Evolutionary conservation across 495 filamentous ascomycete genomes (phyloP).

Genomic region (Pyronema domesticum): DNA sequence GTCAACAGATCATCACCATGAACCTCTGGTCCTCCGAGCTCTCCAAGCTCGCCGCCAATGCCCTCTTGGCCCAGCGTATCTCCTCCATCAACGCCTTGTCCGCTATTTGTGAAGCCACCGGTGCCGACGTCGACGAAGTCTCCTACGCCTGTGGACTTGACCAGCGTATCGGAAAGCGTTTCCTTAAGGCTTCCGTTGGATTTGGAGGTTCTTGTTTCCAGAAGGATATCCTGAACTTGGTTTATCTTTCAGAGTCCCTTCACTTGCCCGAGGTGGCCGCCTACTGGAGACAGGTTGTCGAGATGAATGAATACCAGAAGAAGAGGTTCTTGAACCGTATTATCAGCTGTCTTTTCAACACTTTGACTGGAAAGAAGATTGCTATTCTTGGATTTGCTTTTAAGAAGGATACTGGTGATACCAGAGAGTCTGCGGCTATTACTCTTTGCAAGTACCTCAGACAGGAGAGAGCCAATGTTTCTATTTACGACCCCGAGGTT

Average conservation of each 20-base stretch:
- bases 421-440: slow-evolving; percentile 52
- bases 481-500: slow-evolving; percentile 54
- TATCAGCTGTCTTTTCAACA: slow-evolving; percentile 48
- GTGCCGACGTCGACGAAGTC: slow-evolving; percentile 59
- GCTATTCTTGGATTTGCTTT: slow-evolving; percentile 62
- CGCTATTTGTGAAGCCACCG: slow-evolving; percentile 61
- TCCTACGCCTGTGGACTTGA: slow-evolving; percentile 53
- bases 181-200: slow-evolving; percentile 60
- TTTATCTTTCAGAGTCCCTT: slow-evolving; percentile 54
- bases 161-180: slow-evolving; percentile 49
- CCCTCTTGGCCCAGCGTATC: slow-evolving; percentile 67
- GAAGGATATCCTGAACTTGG: slow-evolving; percentile 62
- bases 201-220: slow-evolving; percentile 75
- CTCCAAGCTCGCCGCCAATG: slow-evolving; percentile 63
- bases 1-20: slow-evolving; percentile 46
- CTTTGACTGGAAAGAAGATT: slow-evolving; percentile 52
- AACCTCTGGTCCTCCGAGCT: slow-evolving; percentile 70
- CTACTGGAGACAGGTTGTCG: slow-evolving; percentile 57
- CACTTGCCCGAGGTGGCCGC: slow-evolving; percentile 53
- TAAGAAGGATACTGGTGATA: slow-evolving; percentile 68
- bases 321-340: slow-evolving; percentile 47
- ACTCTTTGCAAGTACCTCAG: slow-evolving; percentile 47
- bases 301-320: slow-evolving; percentile 63
- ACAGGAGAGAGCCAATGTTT: slow-evolving; percentile 42
- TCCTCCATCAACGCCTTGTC: slow-evolving; percentile 68